Conservation (phyloP, 306 rosid genomes). For the Glycine soja region DNA sequence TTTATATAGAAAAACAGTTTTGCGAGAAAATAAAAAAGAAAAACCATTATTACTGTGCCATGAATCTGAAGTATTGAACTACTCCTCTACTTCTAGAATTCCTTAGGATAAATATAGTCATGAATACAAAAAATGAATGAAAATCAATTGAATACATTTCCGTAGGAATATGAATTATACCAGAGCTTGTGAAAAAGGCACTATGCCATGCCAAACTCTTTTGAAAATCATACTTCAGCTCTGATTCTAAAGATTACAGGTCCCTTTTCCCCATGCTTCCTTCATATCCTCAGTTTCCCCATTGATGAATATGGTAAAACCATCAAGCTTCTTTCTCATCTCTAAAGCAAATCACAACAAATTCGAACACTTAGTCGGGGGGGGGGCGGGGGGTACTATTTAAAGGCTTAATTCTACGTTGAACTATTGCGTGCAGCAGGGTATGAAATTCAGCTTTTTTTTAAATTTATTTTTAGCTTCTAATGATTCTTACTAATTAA, state of each 20-base stretch:
- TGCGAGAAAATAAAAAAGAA: too few relatives aligned
- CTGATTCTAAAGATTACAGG: conserved; percentile 14
- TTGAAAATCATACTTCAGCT: conserved; percentile 53
- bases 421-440: too few relatives aligned
- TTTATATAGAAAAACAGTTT: too few relatives aligned
- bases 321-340: conserved; percentile 61
- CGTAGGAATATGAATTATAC: conserved; percentile 31
- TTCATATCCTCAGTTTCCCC: conserved; percentile 36
- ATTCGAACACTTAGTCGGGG: neutral
- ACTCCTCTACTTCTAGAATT: conserved; percentile 69
- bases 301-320: conserved; percentile 25
- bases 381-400: neutral
- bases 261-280: neutral
- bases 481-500: too few relatives aligned
- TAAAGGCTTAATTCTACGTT: neutral
- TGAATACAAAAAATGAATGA: neutral
- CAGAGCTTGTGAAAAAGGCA: conserved; percentile 65
- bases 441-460: too few relatives aligned
- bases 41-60: neutral
- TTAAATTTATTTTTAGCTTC: too few relatives aligned
- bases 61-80: conserved; percentile 49
- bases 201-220: conserved; percentile 81
- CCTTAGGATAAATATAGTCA: conserved; percentile 51
- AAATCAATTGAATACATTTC: neutral
- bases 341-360: conserved; percentile 21